These are phyloP conservation scores for Debaryomyces fabryi DNA, from an alignment of 1,139 yeast genomes.

Conservation along the genomic window DNA sequence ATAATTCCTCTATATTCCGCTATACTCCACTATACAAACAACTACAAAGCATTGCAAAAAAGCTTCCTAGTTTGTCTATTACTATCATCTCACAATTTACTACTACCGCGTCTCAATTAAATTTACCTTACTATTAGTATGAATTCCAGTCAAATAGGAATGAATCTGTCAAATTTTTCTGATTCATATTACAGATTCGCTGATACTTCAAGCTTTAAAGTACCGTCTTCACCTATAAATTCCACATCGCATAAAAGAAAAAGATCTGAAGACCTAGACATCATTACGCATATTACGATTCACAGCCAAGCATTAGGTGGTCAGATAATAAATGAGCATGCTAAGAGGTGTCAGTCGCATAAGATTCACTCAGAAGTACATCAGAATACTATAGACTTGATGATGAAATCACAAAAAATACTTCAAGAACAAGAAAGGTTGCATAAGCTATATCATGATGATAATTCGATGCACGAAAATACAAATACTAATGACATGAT, in stretches of 20 bases:
- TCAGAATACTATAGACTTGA: constrained; percentile 29
- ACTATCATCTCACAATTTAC: not conserved
- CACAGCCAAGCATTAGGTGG: not conserved
- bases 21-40: not conserved
- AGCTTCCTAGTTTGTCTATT: not conserved
- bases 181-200: not conserved
- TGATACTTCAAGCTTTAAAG: not conserved
- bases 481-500: constrained; percentile 8
- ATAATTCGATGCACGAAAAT: constrained; percentile 6
- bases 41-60: not conserved
- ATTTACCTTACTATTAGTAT: not conserved
- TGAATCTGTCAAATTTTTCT: not conserved
- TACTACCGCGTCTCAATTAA: not conserved
- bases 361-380: constrained; percentile 37
- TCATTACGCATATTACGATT: not conserved
- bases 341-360: constrained; percentile 28
- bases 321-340: not conserved
- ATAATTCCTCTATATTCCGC: not conserved
- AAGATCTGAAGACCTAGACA: constrained; percentile 6
- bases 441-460: constrained; percentile 1
- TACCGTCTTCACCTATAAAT: constrained; percentile 11
- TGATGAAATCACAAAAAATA: constrained; percentile 30
- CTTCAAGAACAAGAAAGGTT: constrained; percentile 15
- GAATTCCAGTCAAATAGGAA: not conserved
- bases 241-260: constrained; percentile 10